Percentiles rank a stretch among this genome's conserved stretches.
Conservation (phyloP, 2,329 filamentous ascomycete genomes). For the Lasiodiplodia sp. region DNA sequence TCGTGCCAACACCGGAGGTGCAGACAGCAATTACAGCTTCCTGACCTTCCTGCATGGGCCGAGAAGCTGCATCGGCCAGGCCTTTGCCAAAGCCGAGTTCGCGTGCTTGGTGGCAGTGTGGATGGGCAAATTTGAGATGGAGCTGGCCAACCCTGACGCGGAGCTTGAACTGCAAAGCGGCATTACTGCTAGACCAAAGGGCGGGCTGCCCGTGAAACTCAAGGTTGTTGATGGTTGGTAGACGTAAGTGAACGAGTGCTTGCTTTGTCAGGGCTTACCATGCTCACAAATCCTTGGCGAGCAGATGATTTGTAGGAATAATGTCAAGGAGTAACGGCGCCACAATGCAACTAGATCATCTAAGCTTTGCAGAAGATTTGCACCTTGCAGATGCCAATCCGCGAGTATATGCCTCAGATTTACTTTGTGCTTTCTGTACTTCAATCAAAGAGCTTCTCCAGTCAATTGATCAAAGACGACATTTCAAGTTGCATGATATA, state of each 20-base stretch:
- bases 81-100: slow-evolving; percentile 84
- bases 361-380: neutral
- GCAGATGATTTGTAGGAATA: neutral
- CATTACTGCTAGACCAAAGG: slow-evolving; percentile 75
- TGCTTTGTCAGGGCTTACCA: slow-evolving; percentile 16
- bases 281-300: slow-evolving; percentile 21
- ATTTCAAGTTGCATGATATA: too few species aligned
- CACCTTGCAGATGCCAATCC: neutral
- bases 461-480: neutral
- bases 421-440: neutral
- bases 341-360: neutral
- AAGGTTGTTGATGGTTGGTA: slow-evolving; percentile 74
- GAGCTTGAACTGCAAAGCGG: slow-evolving; percentile 72
- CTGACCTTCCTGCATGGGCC: slow-evolving; percentile 88
- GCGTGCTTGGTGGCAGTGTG: slow-evolving; percentile 80
- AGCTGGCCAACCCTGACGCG: slow-evolving; percentile 56
- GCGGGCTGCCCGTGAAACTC: slow-evolving; percentile 74
- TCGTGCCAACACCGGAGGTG: slow-evolving; percentile 69
- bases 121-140: slow-evolving; percentile 76
- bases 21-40: slow-evolving; percentile 77
- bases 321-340: neutral
- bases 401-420: neutral
- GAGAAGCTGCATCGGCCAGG: slow-evolving; percentile 81
- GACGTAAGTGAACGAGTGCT: neutral
- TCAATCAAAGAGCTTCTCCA: neutral